Evolutionary conservation across 805 yeast species (phyloP).

Genomic region (Kodamaea sagamina): DNA sequence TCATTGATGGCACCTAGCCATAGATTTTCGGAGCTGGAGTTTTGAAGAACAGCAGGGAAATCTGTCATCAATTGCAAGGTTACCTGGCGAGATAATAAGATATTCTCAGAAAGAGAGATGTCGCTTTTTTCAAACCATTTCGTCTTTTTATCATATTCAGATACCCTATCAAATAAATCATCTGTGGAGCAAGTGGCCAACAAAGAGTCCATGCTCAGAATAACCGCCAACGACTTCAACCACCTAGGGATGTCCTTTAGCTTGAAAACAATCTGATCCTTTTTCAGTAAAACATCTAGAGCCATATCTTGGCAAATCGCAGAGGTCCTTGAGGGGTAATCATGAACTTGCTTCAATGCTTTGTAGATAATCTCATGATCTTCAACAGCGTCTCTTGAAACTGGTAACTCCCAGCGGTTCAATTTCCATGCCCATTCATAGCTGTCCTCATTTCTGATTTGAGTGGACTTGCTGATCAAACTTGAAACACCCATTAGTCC

Average conservation of each 20-base stretch:
- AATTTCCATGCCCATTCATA: conserved; percentile 78
- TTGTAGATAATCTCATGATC: conserved; percentile 54
- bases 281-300: conserved; percentile 19
- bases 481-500: conserved; percentile 64
- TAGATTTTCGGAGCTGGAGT: conserved; percentile 1
- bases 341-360: conserved; percentile 49
- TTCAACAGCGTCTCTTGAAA: conserved; percentile 33
- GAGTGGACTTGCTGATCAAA: conserved; percentile 33
- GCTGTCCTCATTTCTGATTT: conserved; percentile 9
- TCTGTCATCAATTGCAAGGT: conserved; percentile 33
- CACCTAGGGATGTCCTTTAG: conserved; percentile 14
- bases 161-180: conserved; percentile 6
- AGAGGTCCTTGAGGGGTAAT: conserved; percentile 24
- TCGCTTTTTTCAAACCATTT: conserved; percentile 43
- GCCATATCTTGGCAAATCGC: conserved; percentile 23
- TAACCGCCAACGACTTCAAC: conserved; percentile 31
- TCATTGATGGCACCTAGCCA: conserved; percentile 38
- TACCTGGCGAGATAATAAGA: conserved; percentile 45
- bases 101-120: conserved; percentile 40
- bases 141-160: conserved; percentile 19
- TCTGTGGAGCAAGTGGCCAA: not conserved
- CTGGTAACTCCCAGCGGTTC: conserved; percentile 73
- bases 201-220: conserved; percentile 22
- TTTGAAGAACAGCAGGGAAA: not conserved
- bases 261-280: conserved; percentile 5